phyloP scores from a whole-genome alignment of 2,329 filamentous ascomycete genomes.

The Eutypa lata region DNA sequence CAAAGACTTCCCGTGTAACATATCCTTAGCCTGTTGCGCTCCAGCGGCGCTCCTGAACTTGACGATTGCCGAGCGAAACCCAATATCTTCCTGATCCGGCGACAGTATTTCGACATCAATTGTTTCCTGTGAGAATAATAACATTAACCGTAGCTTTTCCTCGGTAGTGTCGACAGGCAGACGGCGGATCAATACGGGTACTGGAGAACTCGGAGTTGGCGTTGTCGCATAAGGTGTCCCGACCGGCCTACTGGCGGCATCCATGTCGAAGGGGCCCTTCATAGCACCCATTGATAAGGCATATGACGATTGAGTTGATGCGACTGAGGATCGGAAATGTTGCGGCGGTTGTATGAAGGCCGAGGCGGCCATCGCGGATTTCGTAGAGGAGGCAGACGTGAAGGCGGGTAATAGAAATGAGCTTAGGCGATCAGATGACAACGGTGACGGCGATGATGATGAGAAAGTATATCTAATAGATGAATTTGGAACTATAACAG shows the following conservation, averaged over 20 bases:
- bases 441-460: constrained; percentile 8
- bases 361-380: constrained; percentile 42
- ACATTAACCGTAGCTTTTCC: constrained; percentile 53
- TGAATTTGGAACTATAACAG: constrained; percentile 18
- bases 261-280: constrained; percentile 37
- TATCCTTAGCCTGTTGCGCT: constrained; percentile 54
- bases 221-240: constrained; percentile 37
- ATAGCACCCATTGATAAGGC: constrained; percentile 27
- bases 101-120: constrained; percentile 49
- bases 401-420: constrained; percentile 15
- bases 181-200: constrained; percentile 51
- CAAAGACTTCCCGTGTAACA: constrained; percentile 54
- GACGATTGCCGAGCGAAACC: constrained; percentile 50
- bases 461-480: constrained; percentile 19
- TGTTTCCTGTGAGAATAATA: constrained; percentile 57
- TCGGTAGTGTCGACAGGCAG: constrained; percentile 53
- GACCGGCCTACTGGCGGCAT: constrained; percentile 35
- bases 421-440: constrained; percentile 23
- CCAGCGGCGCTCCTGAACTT: constrained; percentile 51
- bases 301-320: constrained; percentile 31
- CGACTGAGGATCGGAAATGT: constrained; percentile 33
- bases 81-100: constrained; percentile 44
- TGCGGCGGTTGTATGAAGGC: constrained; percentile 39
- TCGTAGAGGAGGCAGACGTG: constrained; percentile 12
- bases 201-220: constrained; percentile 34